Conservation (phyloP, 1,139 yeast genomes). For the Scheffersomyces stambukii region DNA sequence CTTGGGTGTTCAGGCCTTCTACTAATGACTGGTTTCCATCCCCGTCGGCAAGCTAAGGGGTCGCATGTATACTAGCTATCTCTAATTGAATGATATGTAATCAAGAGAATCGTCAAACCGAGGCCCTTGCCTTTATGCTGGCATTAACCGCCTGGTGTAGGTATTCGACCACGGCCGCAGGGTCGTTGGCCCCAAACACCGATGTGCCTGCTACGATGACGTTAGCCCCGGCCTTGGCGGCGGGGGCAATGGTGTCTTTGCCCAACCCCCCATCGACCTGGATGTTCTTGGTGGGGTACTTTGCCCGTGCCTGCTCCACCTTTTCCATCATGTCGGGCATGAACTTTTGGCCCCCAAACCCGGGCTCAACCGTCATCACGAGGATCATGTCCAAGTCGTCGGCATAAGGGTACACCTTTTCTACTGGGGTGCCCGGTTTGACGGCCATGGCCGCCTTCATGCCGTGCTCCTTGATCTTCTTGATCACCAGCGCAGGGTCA, state of each 20-base stretch:
- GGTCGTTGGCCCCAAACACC: slow-evolving; percentile 80
- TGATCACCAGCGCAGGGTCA: slow-evolving; percentile 71
- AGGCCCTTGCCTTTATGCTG: too few relatives aligned
- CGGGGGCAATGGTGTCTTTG: slow-evolving; percentile 72
- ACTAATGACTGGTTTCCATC: too few relatives aligned
- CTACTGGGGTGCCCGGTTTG: slow-evolving; percentile 91
- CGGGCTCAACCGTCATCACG: slow-evolving; percentile 98
- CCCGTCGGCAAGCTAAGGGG: too few relatives aligned
- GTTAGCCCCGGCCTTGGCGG: slow-evolving; percentile 95
- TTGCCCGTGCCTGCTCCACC: slow-evolving; percentile 69
- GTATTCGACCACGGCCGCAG: slow-evolving; percentile 63
- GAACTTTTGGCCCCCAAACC: slow-evolving; percentile 97
- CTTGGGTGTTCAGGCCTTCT: slow-evolving; percentile 65
- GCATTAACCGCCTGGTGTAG: slow-evolving; percentile 58
- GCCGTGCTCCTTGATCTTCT: slow-evolving; percentile 72
- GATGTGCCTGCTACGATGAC: slow-evolving; percentile 98
- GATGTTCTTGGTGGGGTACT: slow-evolving; percentile 75
- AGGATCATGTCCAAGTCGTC: slow-evolving; percentile 85
- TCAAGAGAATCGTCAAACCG: too few relatives aligned
- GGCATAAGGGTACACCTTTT: slow-evolving; percentile 72
- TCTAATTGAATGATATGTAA: too few relatives aligned
- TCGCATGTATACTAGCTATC: too few relatives aligned
- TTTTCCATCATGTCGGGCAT: slow-evolving; percentile 96
- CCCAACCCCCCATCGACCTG: slow-evolving; percentile 98
- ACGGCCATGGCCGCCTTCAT: slow-evolving; percentile 93